Evolutionary conservation across 179 eudicot species (phyloP).

Genomic region (Monotropa hypopitys): DNA sequence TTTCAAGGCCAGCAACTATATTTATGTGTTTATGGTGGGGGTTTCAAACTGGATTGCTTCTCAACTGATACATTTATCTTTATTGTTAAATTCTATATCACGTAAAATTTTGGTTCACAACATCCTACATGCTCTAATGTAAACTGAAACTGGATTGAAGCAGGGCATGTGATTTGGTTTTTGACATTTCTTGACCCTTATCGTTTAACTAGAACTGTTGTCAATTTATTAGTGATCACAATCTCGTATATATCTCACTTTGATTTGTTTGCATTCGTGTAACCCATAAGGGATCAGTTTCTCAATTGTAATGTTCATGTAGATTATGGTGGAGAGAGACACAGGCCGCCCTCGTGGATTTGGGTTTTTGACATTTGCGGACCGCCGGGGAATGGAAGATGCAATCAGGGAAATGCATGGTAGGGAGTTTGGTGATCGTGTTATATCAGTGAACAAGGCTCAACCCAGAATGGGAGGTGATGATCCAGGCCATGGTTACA

Average conservation of each 20-base stretch:
- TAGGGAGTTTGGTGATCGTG: constrained; percentile 40
- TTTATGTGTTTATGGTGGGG: not conserved
- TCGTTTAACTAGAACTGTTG: not conserved
- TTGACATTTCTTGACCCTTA: not conserved
- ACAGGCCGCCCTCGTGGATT: constrained; percentile 68
- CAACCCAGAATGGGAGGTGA: constrained; percentile 46
- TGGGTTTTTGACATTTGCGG: constrained; percentile 60
- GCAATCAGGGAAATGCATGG: constrained; percentile 70
- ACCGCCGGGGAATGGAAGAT: constrained; percentile 55
- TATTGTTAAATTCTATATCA: not conserved
- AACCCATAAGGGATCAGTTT: not conserved
- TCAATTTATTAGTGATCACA: not conserved
- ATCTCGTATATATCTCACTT: not conserved
- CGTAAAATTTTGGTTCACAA: not conserved
- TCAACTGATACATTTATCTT: not conserved
- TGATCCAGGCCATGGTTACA: constrained; percentile 30
- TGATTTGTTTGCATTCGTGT: constrained; percentile 1
- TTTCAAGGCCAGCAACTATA: not conserved
- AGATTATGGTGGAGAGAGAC: constrained; percentile 63
- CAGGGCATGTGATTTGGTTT: not conserved
- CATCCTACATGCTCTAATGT: not conserved
- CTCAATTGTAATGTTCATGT: constrained; percentile 19
- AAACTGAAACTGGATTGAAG: not conserved
- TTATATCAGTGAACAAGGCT: constrained; percentile 56
- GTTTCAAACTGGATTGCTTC: not conserved